Evolutionary conservation across 208 protist species (phyloP), one percentile per base, ranked within the genome.

Genomic region (Vickermania spadyakhi): DNA sequence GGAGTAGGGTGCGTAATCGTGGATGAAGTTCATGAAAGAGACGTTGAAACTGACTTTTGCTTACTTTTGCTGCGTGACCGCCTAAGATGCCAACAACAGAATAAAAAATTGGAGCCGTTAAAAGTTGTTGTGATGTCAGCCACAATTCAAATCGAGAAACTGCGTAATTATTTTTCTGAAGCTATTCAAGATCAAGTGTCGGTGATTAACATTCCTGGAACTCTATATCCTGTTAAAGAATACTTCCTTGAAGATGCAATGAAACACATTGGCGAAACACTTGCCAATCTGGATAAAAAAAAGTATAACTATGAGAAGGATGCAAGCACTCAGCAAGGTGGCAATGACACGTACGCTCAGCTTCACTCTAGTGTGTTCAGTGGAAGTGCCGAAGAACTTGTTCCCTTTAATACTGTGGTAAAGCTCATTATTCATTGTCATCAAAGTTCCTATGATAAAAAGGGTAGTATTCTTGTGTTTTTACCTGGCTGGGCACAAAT

Each of bases 71-170:
- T 95, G 41, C 77, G 79, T 23, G 85, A 92, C 59, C 62, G 77
- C 30, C 51, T 94, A 31, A 52, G 64, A 5, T 72, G 69, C 22
- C 80, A 90, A 64, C 79, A 75, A 18, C 18, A 7, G 18, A 18
- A 7, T 45, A 45, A 45, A 45, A 7, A 7, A 45, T n/a, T 18
- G 11, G 36, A 64, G 22, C 66, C 68, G 7, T 58, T 94, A 67
- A 99, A 99, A 68, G 76, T 99, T 28, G 94, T 99, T 52, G 94
- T 99, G 42, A 99, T 98, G 61, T 98, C 96, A 7, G 98, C 98
- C 2, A 92, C 88, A 21, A 66, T 91, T 60, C 81, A 91, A 56
- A 77, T 91, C 42, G 75, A 89, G 14, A 69, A 74, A 14, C 65
- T 94, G 26, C 63, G 72, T n/a, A 68, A 71, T 5, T 94, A 94